Evolutionary conservation across 2,329 filamentous ascomycete species (phyloP).

Genomic region (Lithohypha guttulata): DNA sequence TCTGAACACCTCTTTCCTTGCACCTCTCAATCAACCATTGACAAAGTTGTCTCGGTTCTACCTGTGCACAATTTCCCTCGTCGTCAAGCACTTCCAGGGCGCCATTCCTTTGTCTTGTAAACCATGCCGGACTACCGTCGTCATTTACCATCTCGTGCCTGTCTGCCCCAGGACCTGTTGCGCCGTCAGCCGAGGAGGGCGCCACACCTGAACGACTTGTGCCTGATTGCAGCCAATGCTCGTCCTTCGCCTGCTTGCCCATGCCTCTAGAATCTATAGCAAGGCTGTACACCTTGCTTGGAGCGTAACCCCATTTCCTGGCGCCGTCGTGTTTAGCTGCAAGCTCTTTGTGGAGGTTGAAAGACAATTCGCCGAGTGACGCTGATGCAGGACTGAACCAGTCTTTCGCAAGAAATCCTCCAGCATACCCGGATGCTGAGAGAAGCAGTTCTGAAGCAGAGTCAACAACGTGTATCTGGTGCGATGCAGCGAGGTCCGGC

Average conservation of each 20-base stretch:
- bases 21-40: conserved; percentile 52
- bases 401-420: conserved; percentile 61
- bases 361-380: conserved; percentile 55
- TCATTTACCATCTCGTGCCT: conserved; percentile 25
- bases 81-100: conserved; percentile 51
- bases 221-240: conserved; percentile 56
- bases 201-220: conserved; percentile 50
- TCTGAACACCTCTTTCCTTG: conserved; percentile 48
- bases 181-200: not conserved
- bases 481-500: conserved; percentile 29
- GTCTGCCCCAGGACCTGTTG: not conserved
- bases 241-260: conserved; percentile 34
- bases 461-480: conserved; percentile 49
- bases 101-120: conserved; percentile 46
- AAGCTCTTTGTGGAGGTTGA: conserved; percentile 55
- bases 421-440: conserved; percentile 63
- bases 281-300: conserved; percentile 50
- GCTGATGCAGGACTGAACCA: conserved; percentile 55
- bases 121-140: conserved; percentile 44
- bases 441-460: conserved; percentile 52
- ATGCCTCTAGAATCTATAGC: conserved; percentile 27
- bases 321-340: conserved; percentile 49
- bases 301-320: conserved; percentile 48
- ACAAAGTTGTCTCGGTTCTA: conserved; percentile 58
- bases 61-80: conserved; percentile 51